These are phyloP conservation scores for Biancaea sappan DNA, from an alignment of 306 rosid species.

Conservation along the genomic window DNA sequence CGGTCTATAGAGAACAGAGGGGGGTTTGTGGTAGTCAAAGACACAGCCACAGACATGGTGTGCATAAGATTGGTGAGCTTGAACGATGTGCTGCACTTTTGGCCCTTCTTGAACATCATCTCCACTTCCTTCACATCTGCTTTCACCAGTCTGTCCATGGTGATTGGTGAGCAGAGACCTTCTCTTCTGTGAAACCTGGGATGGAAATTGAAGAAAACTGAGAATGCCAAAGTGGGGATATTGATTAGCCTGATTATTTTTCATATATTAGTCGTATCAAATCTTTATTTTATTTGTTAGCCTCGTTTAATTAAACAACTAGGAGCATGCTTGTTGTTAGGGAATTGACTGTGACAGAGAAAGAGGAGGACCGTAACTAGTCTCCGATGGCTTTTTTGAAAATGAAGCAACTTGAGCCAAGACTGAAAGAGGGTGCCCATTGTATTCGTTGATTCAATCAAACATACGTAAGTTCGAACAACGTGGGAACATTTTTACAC, in stretches of 20 bases:
- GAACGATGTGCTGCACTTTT: conserved; percentile 65
- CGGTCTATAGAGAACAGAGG: conserved; percentile 53
- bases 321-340: conserved; percentile 27
- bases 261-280: background rate
- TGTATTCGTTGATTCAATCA: conserved; percentile 13
- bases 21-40: conserved; percentile 72
- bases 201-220: background rate
- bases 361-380: conserved; percentile 22
- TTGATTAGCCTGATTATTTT: background rate
- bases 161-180: background rate
- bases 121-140: conserved; percentile 74
- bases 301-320: conserved; percentile 13
- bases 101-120: conserved; percentile 51
- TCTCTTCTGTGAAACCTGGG: background rate
- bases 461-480: background rate
- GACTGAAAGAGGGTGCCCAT: background rate
- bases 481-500: background rate
- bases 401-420: conserved; percentile 2
- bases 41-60: conserved; percentile 93
- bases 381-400: conserved; percentile 17
- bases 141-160: conserved; percentile 90
- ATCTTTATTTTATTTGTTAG: conserved; percentile 12
- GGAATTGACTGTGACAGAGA: conserved; percentile 36
- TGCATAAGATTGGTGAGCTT: conserved; percentile 82
- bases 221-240: conserved; percentile 10